Conservation (phyloP, 495 filamentous ascomycete genomes). For the Hyaloscypha hepaticicola region DNA sequence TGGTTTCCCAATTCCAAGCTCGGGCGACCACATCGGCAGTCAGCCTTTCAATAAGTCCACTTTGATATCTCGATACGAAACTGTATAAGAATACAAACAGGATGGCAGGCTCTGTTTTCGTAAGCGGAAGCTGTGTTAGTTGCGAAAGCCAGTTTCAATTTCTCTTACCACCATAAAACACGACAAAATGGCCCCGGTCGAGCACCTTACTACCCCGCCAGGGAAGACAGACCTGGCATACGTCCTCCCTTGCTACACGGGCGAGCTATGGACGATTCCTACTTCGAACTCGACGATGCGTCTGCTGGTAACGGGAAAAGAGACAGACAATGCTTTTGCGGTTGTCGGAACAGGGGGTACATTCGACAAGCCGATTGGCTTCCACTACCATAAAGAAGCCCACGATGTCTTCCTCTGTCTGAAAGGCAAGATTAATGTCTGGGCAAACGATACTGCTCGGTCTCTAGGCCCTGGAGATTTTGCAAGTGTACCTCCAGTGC, state of each 20-base stretch:
- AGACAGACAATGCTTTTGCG: conserved; percentile 46
- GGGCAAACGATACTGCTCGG: conserved; percentile 46
- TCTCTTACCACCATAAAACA: neutral
- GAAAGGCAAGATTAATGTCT: conserved; percentile 47
- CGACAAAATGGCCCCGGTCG: conserved; percentile 8
- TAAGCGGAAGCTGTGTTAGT: neutral
- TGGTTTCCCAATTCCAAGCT: neutral
- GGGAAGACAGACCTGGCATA: conserved; percentile 33
- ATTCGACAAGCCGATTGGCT: conserved; percentile 39
- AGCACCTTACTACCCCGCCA: conserved; percentile 19
- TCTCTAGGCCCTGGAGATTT: conserved; percentile 48
- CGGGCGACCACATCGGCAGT: conserved; percentile 15
- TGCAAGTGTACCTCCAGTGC: conserved; percentile 48
- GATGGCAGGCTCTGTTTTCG: neutral
- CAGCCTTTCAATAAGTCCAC: conserved; percentile 7
- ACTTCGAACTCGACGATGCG: conserved; percentile 45
- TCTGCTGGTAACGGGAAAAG: conserved; percentile 46
- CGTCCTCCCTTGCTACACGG: conserved; percentile 43
- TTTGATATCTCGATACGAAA: neutral
- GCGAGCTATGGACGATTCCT: conserved; percentile 47
- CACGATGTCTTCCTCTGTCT: conserved; percentile 51
- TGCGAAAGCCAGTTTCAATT: neutral
- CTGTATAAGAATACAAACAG: neutral
- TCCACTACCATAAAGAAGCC: conserved; percentile 49
- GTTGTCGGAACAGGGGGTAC: conserved; percentile 47